A percentile compares a stretch with the other conserved stretches of the same genome.
phyloP scores from a whole-genome alignment of 768 basidiomycete genomes.

The Favolaschia claudopus region DNA sequence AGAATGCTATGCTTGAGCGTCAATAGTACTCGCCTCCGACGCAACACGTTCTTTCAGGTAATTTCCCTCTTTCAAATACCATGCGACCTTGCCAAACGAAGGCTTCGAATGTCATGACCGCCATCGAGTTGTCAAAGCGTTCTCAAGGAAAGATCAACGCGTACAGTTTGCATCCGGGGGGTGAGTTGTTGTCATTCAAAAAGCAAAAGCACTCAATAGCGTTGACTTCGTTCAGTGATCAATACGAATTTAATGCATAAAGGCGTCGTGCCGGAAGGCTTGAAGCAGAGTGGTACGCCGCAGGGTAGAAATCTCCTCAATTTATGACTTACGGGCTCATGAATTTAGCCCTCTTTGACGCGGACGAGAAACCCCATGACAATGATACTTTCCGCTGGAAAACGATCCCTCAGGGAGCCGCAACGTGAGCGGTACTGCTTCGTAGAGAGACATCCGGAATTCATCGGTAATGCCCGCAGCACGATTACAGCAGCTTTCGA shows the following conservation, averaged over 20 bases:
- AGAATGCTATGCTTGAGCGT: too few species aligned
- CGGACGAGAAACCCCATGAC: background rate
- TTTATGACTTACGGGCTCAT: background rate
- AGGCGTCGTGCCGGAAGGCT: background rate
- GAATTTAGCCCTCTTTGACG: background rate
- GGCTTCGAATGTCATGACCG: too few species aligned
- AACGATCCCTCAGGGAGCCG: conserved; percentile 15
- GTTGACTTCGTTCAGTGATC: too few species aligned
- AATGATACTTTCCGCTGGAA: conserved; percentile 1
- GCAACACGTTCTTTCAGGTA: too few species aligned
- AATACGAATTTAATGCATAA: background rate
- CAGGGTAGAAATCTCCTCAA: too few species aligned
- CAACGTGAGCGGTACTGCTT: conserved; percentile 17
- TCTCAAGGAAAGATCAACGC: background rate
- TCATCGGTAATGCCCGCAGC: background rate
- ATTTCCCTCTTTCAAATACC: too few species aligned
- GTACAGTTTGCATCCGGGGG: background rate
- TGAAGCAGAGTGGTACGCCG: background rate
- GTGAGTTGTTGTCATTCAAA: too few species aligned
- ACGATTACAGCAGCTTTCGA: conserved; percentile 23
- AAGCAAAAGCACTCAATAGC: too few species aligned
- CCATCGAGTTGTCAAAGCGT: background rate
- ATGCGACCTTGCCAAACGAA: too few species aligned
- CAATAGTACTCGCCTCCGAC: too few species aligned
- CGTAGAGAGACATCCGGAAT: background rate